These are phyloP conservation scores for Diaporthe sp. DNA, from an alignment of 2,329 filamentous ascomycete genomes.

Conservation along the genomic window DNA sequence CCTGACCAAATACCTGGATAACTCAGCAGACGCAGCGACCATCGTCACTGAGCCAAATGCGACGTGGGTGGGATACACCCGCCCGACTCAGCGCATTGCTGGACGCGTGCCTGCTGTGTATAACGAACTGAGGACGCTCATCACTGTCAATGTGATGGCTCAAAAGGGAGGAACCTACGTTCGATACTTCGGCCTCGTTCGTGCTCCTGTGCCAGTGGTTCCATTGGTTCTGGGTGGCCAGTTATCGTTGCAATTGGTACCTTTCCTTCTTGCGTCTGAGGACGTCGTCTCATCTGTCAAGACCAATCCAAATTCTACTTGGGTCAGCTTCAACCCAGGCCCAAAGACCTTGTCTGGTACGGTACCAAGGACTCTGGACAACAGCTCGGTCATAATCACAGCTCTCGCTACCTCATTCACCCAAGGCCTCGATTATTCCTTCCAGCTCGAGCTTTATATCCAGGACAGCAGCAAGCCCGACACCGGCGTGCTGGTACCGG, in stretches of 20 bases:
- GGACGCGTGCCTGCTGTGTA: not conserved
- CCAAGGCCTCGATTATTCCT: constrained; percentile 8
- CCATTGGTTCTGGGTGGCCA: not conserved
- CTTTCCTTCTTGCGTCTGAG: not conserved
- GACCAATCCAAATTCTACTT: not conserved
- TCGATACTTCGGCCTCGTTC: constrained; percentile 14
- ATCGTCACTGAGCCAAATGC: not conserved
- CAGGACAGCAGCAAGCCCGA: not conserved
- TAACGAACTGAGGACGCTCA: not conserved
- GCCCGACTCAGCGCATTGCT: not conserved
- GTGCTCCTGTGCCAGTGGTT: not conserved
- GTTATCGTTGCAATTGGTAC: not conserved
- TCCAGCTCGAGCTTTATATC: constrained; percentile 9
- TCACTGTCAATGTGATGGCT: not conserved
- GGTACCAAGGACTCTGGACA: not conserved
- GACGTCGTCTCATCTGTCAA: not conserved
- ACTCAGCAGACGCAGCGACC: not conserved
- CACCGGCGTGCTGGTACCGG: not conserved
- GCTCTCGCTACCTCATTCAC: not conserved
- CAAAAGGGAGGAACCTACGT: not conserved
- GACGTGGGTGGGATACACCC: not conserved
- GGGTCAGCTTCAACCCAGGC: not conserved
- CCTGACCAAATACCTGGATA: not conserved
- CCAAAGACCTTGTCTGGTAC: not conserved
- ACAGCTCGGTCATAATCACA: not conserved